Evolutionary conservation across 495 filamentous ascomycete genomes (phyloP).

Genomic region (Aspergillus biplanus): DNA sequence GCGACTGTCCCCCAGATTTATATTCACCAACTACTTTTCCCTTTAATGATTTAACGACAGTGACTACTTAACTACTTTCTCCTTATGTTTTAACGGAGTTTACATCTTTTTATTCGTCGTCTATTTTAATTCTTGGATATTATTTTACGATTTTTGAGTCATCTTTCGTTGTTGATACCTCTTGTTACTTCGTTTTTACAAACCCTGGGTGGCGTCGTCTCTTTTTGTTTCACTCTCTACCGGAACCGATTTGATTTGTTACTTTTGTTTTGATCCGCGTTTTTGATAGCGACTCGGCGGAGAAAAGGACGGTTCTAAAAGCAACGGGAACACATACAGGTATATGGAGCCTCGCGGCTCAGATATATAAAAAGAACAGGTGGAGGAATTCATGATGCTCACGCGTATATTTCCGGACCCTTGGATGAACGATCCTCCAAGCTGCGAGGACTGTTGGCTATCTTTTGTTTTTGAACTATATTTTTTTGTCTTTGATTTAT

Average conservation of each 20-base stretch:
- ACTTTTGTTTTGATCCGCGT: neutral
- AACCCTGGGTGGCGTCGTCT: slow-evolving; percentile 14
- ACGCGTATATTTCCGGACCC: slow-evolving; percentile 1
- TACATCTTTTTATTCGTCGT: slow-evolving; percentile 5
- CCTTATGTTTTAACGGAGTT: slow-evolving; percentile 23
- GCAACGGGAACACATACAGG: slow-evolving; percentile 18
- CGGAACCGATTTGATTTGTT: slow-evolving; percentile 10
- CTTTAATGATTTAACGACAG: slow-evolving; percentile 23
- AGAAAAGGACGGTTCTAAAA: slow-evolving; percentile 15
- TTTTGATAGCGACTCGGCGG: slow-evolving; percentile 4
- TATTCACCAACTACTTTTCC: neutral
- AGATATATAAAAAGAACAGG: slow-evolving; percentile 12
- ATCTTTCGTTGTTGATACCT: slow-evolving; percentile 26
- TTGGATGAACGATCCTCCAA: neutral
- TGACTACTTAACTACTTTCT: slow-evolving; percentile 10
- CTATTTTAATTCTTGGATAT: slow-evolving; percentile 7
- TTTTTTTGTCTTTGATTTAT: neutral
- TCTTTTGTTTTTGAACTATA: neutral
- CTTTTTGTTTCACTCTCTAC: slow-evolving; percentile 23
- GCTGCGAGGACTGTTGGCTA: neutral
- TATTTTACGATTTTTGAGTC: neutral
- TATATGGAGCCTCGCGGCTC: slow-evolving; percentile 20
- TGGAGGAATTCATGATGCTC: neutral
- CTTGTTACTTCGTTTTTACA: slow-evolving; percentile 17
- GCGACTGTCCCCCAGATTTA: slow-evolving; percentile 16